Conservation (phyloP, 306 rosid species). For the Crotalaria pallida region DNA sequence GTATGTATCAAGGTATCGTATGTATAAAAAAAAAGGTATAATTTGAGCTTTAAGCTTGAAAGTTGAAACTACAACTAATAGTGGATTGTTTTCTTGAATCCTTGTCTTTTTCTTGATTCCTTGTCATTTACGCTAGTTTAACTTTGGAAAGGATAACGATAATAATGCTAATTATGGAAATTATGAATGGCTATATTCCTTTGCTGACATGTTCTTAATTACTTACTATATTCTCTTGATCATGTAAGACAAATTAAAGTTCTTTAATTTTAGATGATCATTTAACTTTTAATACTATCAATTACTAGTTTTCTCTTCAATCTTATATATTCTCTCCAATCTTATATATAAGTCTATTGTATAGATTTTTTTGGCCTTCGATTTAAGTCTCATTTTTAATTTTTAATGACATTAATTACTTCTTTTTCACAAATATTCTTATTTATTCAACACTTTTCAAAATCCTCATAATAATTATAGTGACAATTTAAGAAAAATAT, state of each 20-base stretch:
- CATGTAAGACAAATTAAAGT: not conserved
- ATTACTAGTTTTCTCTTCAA: too few relatives aligned
- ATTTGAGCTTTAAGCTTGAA: not conserved
- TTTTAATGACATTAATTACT: too few relatives aligned
- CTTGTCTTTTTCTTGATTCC: not conserved
- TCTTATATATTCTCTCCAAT: too few relatives aligned
- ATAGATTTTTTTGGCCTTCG: too few relatives aligned
- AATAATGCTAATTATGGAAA: constrained; percentile 11
- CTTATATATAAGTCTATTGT: too few relatives aligned
- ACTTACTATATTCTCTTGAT: not conserved
- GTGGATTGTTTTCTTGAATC: not conserved
- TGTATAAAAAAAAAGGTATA: too few relatives aligned
- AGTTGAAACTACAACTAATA: not conserved
- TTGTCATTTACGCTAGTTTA: not conserved
- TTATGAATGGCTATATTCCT: constrained; percentile 7
- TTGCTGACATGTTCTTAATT: constrained; percentile 4
- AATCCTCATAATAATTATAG: too few relatives aligned
- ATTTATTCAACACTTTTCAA: too few relatives aligned
- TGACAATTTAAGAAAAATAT: too few relatives aligned
- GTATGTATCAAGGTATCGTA: too few relatives aligned
- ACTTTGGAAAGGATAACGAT: constrained; percentile 5
- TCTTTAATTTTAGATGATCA: not conserved
- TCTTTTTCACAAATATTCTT: too few relatives aligned
- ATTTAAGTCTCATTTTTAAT: too few relatives aligned
- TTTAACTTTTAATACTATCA: not conserved